Conservation (phyloP, 169 alveolate genomes). For the Sarcocystis neurona region DNA sequence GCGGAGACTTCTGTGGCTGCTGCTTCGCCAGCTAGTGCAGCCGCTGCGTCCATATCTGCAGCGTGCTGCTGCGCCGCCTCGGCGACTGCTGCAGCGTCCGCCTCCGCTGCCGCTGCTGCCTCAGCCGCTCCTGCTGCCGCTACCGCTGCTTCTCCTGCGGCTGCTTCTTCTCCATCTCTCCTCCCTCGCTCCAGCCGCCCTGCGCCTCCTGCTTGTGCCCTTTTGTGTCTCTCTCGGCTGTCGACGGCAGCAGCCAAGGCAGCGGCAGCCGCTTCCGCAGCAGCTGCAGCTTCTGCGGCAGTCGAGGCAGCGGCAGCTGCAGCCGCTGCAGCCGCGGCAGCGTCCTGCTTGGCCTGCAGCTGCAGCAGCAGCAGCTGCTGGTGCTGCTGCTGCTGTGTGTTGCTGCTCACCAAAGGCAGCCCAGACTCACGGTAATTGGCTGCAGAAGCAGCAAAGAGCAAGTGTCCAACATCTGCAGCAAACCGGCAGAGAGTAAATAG, state of each 20-base stretch:
- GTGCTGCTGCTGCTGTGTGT: not conserved
- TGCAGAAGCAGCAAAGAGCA: not conserved
- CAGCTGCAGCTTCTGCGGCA: not conserved
- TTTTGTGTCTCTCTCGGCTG: too few species aligned
- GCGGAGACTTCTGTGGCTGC: not conserved
- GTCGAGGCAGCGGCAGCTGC: not conserved
- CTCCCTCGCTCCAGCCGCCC: too few species aligned
- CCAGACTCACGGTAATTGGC: not conserved
- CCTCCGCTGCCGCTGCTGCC: conserved; percentile 13
- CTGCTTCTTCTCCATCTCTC: too few species aligned
- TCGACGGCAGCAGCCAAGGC: too few species aligned
- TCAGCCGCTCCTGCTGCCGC: not conserved
- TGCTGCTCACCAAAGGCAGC: not conserved
- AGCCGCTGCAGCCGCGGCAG: not conserved
- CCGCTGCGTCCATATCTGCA: not conserved
- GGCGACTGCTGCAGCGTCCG: too few species aligned
- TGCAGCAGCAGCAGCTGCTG: not conserved
- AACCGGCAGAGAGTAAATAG: not conserved
- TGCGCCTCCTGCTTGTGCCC: too few species aligned
- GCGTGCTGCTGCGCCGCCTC: too few species aligned
- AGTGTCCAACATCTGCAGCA: not conserved
- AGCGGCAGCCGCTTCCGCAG: not conserved
- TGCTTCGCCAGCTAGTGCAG: not conserved
- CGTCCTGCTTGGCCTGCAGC: conserved; percentile 17
- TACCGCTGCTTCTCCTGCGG: not conserved